Evolutionary conservation across 164 flowering plant genomes (phyloP).

Genomic region (Liquidambar formosana): DNA sequence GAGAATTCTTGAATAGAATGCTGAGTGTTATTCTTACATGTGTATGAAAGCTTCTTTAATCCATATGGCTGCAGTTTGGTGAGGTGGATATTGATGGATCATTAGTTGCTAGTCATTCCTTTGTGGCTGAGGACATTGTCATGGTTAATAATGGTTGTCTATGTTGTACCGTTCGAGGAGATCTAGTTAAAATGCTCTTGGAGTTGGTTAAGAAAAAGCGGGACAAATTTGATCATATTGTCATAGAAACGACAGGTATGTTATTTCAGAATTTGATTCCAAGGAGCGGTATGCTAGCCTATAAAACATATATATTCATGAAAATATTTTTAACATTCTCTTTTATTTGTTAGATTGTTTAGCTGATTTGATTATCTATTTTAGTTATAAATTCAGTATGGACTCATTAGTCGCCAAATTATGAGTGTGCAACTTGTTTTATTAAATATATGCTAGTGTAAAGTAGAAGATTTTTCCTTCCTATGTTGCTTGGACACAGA

Average conservation of each 20-base stretch:
- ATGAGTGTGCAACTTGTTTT: no score
- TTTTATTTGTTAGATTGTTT: no score
- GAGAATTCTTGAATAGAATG: neutral
- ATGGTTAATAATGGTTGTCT: constrained; percentile 97
- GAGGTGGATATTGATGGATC: constrained; percentile 98
- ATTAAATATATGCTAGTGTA: no score
- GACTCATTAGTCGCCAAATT: no score
- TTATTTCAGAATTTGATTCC: neutral
- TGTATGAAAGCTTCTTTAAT: neutral
- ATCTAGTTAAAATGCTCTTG: constrained; percentile 86
- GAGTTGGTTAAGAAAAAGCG: constrained; percentile 68
- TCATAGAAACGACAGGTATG: constrained; percentile 94
- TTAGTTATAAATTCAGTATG: no score
- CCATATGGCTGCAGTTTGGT: constrained; percentile 64
- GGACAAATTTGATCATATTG: constrained; percentile 91
- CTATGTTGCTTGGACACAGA: no score
- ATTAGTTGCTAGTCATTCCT: constrained; percentile 85
- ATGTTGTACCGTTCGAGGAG: constrained; percentile 95
- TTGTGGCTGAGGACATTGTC: constrained; percentile 71
- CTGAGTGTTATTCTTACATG: neutral
- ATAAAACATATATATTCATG: no score
- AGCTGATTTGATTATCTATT: no score
- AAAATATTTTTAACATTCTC: no score
- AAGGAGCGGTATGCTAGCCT: neutral
- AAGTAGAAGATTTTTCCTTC: no score